These are phyloP conservation scores for Excoecaria agallocha DNA, from an alignment of 345 rosid species.

Conservation along the genomic window DNA sequence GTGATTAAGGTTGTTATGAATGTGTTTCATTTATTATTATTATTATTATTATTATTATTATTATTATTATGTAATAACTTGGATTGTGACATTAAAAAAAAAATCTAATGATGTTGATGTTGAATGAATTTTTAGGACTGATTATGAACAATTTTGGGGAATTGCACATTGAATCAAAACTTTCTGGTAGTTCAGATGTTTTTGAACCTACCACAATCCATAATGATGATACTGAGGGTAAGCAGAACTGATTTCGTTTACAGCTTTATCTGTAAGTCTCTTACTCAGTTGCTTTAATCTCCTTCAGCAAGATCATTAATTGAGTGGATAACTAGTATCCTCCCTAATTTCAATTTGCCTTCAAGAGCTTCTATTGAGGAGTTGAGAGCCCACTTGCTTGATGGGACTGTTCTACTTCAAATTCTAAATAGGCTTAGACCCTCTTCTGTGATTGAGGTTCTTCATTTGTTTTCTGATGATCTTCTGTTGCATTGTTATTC, in stretches of 20 bases:
- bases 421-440: constrained; percentile 48
- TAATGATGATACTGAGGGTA: constrained; percentile 35
- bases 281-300: neutral
- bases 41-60: too few species aligned
- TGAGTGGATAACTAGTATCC: constrained; percentile 49
- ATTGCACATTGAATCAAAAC: constrained; percentile 8
- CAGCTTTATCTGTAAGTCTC: neutral
- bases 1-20: too few species aligned
- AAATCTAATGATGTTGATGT: neutral
- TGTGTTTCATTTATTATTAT: too few species aligned
- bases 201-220: constrained; percentile 19
- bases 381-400: constrained; percentile 43
- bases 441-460: constrained; percentile 46
- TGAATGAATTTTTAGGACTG: neutral
- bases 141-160: neutral
- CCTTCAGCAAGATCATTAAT: constrained; percentile 43
- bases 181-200: constrained; percentile 22
- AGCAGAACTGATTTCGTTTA: neutral
- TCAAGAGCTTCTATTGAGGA: constrained; percentile 49
- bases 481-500: neutral
- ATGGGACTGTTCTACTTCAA: constrained; percentile 40
- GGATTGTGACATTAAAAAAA: neutral
- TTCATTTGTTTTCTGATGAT: neutral
- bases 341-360: constrained; percentile 40
- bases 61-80: too few species aligned